Evolutionary conservation across 371 early-diverging fungal species (phyloP).

Genomic region (Apophysomyces elegans): DNA sequence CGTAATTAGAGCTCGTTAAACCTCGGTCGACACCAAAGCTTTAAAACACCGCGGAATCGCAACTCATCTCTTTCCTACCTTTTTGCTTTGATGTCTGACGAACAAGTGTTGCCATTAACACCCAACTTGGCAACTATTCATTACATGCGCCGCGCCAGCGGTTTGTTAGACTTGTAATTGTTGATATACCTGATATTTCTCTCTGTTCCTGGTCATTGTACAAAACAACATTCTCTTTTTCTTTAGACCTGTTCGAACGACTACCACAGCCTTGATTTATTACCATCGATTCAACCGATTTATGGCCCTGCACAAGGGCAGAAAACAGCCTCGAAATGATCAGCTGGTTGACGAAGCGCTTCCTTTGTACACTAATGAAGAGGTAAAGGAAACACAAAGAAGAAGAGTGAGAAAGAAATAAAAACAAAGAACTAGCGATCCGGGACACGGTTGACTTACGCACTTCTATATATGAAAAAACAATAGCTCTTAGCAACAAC

Average conservation of each 20-base stretch:
- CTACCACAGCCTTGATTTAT: slow-evolving; percentile 50
- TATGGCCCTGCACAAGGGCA: slow-evolving; percentile 28
- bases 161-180: slow-evolving; percentile 39
- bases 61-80: neutral
- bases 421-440: neutral
- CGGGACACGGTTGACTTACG: neutral
- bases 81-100: neutral
- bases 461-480: no score
- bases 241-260: slow-evolving; percentile 49
- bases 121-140: slow-evolving; percentile 29
- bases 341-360: slow-evolving; percentile 25
- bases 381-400: slow-evolving; percentile 23
- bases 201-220: slow-evolving; percentile 5
- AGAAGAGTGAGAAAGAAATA: no score
- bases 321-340: slow-evolving; percentile 19
- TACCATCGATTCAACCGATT: slow-evolving; percentile 48
- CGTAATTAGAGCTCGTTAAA: no score
- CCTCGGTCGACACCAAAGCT: no score
- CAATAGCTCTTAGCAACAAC: slow-evolving; percentile 51
- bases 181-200: neutral
- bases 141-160: slow-evolving; percentile 33
- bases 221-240: slow-evolving; percentile 3
- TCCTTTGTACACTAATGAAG: slow-evolving; percentile 36
- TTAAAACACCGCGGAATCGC: slow-evolving; percentile 1
- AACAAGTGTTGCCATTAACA: slow-evolving; percentile 16